Evolutionary conservation across 192 early-diverging fungal species (phyloP), one percentile per base, ranked within the genome.

Genomic region (Coemansia sp.): DNA sequence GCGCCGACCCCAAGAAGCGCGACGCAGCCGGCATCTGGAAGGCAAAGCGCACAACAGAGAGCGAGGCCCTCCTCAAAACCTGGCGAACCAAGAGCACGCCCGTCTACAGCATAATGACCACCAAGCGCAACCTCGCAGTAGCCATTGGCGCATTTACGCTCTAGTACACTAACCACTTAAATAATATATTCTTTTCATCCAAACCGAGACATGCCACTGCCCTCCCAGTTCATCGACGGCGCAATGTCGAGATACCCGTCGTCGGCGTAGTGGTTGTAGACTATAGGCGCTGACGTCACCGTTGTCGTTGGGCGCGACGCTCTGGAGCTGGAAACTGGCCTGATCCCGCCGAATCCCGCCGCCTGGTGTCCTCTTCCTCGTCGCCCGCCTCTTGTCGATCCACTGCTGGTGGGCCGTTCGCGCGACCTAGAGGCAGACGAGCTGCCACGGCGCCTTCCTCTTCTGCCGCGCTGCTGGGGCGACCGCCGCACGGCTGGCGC

Each of bases 71-170:
- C 52, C 67, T 96, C 17, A 87, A 84, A 4, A 88, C 91, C 1
- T 98, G 91, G 77, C 88, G 88, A 11, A 99, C 97, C 3, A 98
- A 98, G 76, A 87, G 87, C 71, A 98, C 97, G 39, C 95, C 97
- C 0, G 88, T 96, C 28, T 94, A 93, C 72, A 87, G 87, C 59
- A 84, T 96, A 39, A 78, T 88, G 68, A 97, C 95, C 77, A 96
- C 91, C 19, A 85, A 87, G 69, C 86, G 91, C 37, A 99, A 98
- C 73, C 80, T 99, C 10, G 88, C 92, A 42, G 77, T 96, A 21
- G 92, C 94, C 30, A 77, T 91, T 52, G 97, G 97, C 32, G 90
- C 93, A 2, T 98, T 89, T 52, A 68, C 72, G 8, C 52, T 67
- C 23, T 68, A 50, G 62, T 19, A 62, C 30, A 14, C 28, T 16